Conservation (phyloP, 805 yeast species). For the Monosporozyma solicola region DNA sequence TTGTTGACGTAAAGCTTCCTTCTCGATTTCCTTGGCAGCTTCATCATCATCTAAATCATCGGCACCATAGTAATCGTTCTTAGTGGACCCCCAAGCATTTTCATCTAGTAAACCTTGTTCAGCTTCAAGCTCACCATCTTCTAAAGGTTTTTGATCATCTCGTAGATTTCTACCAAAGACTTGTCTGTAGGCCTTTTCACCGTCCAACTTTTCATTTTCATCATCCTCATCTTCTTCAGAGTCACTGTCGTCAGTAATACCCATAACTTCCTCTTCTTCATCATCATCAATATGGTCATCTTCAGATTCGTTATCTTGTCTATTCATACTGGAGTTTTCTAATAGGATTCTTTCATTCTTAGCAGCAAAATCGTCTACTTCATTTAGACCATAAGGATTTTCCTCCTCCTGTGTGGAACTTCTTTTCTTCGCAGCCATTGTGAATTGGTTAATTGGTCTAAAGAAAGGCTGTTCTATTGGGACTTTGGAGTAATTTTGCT, state of each 20-base stretch:
- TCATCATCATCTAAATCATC: conserved; percentile 52
- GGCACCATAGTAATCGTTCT: conserved; percentile 45
- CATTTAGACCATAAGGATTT: conserved; percentile 45
- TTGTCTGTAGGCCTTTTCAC: conserved; percentile 32
- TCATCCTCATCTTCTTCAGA: conserved; percentile 24
- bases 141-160: conserved; percentile 20
- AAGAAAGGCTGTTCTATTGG: neutral
- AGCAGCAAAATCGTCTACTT: conserved; percentile 59
- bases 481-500: neutral
- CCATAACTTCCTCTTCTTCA: conserved; percentile 44
- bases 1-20: conserved; percentile 82
- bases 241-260: conserved; percentile 24
- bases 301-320: conserved; percentile 34
- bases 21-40: conserved; percentile 67
- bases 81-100: conserved; percentile 39
- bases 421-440: conserved; percentile 10
- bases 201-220: conserved; percentile 25
- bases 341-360: conserved; percentile 49
- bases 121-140: conserved; percentile 22
- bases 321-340: conserved; percentile 44
- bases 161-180: conserved; percentile 29
- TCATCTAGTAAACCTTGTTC: conserved; percentile 30
- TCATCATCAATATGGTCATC: conserved; percentile 39
- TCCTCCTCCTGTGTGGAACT: conserved; percentile 9
- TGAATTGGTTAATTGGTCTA: neutral